These are phyloP conservation scores for Oryza nivara DNA, from an alignment of 176 grass and related monocot genomes.

Conservation along the genomic window DNA sequence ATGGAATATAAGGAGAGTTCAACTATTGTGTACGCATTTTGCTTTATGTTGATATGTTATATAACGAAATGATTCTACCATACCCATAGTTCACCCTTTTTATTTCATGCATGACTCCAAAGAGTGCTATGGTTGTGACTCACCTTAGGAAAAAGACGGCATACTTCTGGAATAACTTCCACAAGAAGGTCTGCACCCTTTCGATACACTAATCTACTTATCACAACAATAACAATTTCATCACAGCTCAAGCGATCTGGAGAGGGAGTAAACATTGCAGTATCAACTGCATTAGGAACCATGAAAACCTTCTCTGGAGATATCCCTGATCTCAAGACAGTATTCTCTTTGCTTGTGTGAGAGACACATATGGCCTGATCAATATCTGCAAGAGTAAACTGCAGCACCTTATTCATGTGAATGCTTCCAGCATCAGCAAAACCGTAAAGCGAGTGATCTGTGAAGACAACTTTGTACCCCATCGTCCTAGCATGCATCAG, in stretches of 20 bases:
- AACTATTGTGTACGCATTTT: not conserved
- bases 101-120: slow-evolving; percentile 9
- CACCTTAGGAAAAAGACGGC: slow-evolving; percentile 86
- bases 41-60: not conserved
- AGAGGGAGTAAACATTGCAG: slow-evolving; percentile 90
- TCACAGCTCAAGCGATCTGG: slow-evolving; percentile 57
- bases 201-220: slow-evolving; percentile 92
- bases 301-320: slow-evolving; percentile 81
- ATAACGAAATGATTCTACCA: slow-evolving; percentile 1
- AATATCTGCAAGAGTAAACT: slow-evolving; percentile 96
- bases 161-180: slow-evolving; percentile 96
- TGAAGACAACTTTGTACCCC: slow-evolving; percentile 93
- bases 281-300: slow-evolving; percentile 97
- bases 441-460: slow-evolving; percentile 96
- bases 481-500: slow-evolving; percentile 94
- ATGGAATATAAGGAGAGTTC: not conserved
- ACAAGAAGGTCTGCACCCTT: slow-evolving; percentile 97
- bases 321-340: slow-evolving; percentile 92
- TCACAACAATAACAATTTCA: slow-evolving; percentile 93
- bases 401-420: slow-evolving; percentile 99
- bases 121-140: slow-evolving; percentile 36
- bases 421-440: slow-evolving; percentile 95
- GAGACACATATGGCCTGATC: slow-evolving; percentile 93
- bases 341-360: slow-evolving; percentile 98
- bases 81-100: not conserved